Base-by-base conservation (phyloP, 2,329 filamentous ascomycete genomes). In the Bertia moriformis region DNA sequence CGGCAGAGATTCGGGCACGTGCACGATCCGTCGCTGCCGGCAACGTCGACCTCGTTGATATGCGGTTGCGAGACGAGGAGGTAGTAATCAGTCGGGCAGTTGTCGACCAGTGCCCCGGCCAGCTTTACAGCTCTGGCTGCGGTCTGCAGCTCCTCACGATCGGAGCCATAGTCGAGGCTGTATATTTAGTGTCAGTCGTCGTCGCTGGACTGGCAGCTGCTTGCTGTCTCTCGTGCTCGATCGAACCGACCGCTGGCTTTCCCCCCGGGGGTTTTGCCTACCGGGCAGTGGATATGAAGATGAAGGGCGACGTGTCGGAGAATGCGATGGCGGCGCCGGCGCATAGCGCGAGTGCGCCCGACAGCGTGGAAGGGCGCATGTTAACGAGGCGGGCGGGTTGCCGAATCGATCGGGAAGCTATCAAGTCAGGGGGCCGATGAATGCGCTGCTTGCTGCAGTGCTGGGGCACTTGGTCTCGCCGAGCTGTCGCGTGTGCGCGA, bases 271-370 rank as follows among this genome's bases (percentile, higher is more conserved):
- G n/a, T n/a, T n/a, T n/a, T n/a, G 53, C 79, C 51, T 78, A 94
- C 88, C 78, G 66, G 45, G 81, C 72, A 36, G 81, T 89, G 20
- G 89, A 95, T 57, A 93, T 80, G 47, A 95, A 64, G 55, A 94
- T 72, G 59, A 94, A 91, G 14, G 91, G 89, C 40, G 85, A 88
- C 2, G 88, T 86, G 59, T 94, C 81, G 45, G 74, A 77, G 57
- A 94, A 91, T 18, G 85, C 88, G n/a, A n/a, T n/a, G 44, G 75
- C 64, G 35, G 69, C 76, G 18, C 68, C 66, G 43, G 71, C 67
- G 47, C 72, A 66, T 50, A 73, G 59, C 46, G 68, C 68, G 52
- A n/a, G 7, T 7, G 22, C 22, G 22, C 22, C 22, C 22, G n/a
- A 7, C 7, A 27, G n/a, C 22, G 22, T 10, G n/a, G n/a, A n/a